phyloP scores from a whole-genome alignment of 805 yeast genomes.

The Kluyveromyces siamensis region DNA sequence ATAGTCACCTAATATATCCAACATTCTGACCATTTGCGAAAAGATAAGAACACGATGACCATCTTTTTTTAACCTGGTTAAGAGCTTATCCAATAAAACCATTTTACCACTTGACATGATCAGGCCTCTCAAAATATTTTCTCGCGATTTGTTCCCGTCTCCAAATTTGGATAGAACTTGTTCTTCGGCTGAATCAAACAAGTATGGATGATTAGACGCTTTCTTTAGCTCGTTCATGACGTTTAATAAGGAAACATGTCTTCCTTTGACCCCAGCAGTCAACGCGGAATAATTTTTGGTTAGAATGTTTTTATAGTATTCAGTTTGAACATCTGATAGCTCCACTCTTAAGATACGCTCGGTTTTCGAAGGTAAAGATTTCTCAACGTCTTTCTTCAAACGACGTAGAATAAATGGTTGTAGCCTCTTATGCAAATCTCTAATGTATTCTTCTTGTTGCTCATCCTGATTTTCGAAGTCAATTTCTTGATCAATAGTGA shows the following conservation, averaged over 20 bases:
- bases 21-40: conserved; percentile 94
- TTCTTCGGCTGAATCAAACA: conserved; percentile 89
- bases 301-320: conserved; percentile 86
- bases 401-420: conserved; percentile 91
- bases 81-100: conserved; percentile 87
- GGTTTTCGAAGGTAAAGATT: conserved; percentile 89
- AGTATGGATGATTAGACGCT: conserved; percentile 94
- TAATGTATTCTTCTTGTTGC: conserved; percentile 81
- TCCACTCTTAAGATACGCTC: conserved; percentile 94
- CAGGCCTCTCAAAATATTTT: conserved; percentile 76
- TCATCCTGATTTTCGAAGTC: conserved; percentile 86
- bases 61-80: conserved; percentile 77
- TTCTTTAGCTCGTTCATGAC: conserved; percentile 94
- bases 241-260: conserved; percentile 76
- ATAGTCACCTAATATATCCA: conserved; percentile 92
- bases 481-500: conserved; percentile 85
- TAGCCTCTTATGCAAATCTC: conserved; percentile 71
- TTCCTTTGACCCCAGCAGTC: conserved; percentile 70
- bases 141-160: conserved; percentile 51
- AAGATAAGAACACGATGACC: conserved; percentile 95
- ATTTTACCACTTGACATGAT: conserved; percentile 97
- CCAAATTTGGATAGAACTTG: conserved; percentile 63
- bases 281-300: conserved; percentile 89
- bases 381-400: conserved; percentile 94
- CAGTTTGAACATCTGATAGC: conserved; percentile 88